Evolutionary conservation across 116 monocot genomes (phyloP).

Genomic region (Iris pallida): DNA sequence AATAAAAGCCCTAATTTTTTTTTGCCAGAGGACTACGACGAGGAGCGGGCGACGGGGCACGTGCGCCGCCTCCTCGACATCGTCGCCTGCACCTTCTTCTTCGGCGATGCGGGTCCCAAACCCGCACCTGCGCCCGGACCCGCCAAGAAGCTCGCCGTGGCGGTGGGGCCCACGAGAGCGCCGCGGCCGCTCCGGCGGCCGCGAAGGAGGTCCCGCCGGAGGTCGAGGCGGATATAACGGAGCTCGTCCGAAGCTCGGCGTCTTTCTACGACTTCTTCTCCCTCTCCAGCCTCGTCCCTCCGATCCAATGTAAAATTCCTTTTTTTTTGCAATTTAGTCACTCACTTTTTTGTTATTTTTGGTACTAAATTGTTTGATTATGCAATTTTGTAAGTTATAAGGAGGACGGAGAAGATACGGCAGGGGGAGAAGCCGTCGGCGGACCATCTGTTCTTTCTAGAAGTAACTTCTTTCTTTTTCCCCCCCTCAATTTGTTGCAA

Average conservation of each 20-base stretch:
- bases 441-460: no score
- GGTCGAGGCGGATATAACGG: conserved; percentile 34
- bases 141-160: conserved; percentile 6
- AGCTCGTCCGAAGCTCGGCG: conserved; percentile 66
- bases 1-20: background rate
- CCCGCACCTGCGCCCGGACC: background rate
- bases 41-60: conserved; percentile 77
- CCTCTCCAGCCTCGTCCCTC: conserved; percentile 70
- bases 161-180: background rate
- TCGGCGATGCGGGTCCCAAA: conserved; percentile 37
- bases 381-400: no score
- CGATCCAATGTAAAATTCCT: conserved; percentile 59
- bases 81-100: conserved; percentile 78
- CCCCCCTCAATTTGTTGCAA: no score
- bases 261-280: conserved; percentile 99
- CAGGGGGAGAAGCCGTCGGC: no score
- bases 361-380: no score
- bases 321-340: background rate
- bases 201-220: conserved; percentile 9
- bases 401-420: no score
- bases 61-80: conserved; percentile 91
- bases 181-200: background rate
- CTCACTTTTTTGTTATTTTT: no score
- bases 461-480: no score
- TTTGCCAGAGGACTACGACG: conserved; percentile 81